A percentile compares a stretch with the other conserved stretches of the same genome.
Evolutionary conservation across 164 flowering plant genomes (phyloP).

Genomic region (Warburgia ugandensis): DNA sequence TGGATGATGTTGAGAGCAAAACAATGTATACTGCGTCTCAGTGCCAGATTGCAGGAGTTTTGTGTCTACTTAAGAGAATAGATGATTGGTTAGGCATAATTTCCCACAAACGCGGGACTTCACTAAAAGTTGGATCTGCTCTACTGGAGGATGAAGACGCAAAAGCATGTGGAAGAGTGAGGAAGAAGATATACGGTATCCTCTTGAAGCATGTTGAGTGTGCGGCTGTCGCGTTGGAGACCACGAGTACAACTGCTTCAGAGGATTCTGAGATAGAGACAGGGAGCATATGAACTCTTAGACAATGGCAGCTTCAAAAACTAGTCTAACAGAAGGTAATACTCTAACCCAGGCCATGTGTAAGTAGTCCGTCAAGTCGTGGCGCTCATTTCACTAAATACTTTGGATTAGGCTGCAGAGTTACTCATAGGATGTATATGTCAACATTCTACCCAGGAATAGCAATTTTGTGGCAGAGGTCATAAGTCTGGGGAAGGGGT

Average conservation of each 20-base stretch:
- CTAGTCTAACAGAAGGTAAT: no score
- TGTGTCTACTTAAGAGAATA: conserved; percentile 48
- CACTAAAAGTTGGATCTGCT: conserved; percentile 4
- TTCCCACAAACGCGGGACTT: conserved; percentile 10
- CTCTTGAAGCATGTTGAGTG: conserved; percentile 50
- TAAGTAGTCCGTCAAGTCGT: no score
- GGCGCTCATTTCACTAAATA: no score
- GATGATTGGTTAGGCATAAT: conserved; percentile 43
- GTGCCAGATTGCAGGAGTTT: conserved; percentile 27
- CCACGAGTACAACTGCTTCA: conserved; percentile 9
- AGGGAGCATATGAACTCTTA: no score
- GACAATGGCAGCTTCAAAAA: no score
- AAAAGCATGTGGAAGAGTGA: conserved; percentile 35
- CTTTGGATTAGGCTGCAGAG: no score
- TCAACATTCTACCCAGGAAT: no score
- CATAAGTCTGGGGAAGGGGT: no score
- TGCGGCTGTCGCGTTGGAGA: conserved; percentile 32
- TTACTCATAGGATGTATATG: no score
- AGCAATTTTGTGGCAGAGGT: no score
- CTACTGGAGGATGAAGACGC: conserved; percentile 17
- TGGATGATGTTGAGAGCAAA: conserved; percentile 34
- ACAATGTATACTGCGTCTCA: conserved; percentile 17
- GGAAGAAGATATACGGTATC: conserved; percentile 42
- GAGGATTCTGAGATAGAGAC: conserved; percentile 9
- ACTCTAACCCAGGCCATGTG: no score